Conservation (phyloP, 176 grass and related monocot genomes). For the Zea luxurians region DNA sequence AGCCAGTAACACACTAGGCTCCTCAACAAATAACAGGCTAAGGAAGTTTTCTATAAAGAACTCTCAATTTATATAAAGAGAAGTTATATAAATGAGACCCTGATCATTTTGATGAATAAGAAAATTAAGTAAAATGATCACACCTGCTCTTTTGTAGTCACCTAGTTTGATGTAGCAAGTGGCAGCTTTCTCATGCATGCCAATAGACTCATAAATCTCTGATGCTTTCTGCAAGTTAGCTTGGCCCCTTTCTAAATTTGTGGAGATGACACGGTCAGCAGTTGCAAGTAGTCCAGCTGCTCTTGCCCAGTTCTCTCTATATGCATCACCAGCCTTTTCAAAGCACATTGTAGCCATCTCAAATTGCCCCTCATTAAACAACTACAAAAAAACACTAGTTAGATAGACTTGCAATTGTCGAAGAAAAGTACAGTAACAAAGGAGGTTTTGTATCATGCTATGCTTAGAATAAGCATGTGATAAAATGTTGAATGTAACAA, state of each 20-base stretch:
- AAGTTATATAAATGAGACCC: not conserved
- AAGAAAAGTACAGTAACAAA: not conserved
- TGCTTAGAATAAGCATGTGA: not conserved
- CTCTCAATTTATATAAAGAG: not conserved
- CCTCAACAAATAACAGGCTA: not conserved
- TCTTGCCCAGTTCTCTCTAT: conserved; percentile 71
- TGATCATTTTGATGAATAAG: not conserved
- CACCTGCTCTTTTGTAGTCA: conserved; percentile 76
- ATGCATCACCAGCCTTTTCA: conserved; percentile 73
- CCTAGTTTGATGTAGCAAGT: conserved; percentile 71
- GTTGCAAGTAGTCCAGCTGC: conserved; percentile 70
- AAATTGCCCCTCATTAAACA: conserved; percentile 79
- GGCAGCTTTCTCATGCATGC: conserved; percentile 69
- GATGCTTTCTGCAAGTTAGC: conserved; percentile 60
- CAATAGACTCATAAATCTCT: conserved; percentile 74
- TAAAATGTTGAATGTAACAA: conserved; percentile 5
- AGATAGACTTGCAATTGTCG: not conserved
- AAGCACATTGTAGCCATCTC: conserved; percentile 91
- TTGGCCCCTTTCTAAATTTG: conserved; percentile 51
- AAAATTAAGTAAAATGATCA: conserved; percentile 3
- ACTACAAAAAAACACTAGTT: conserved; percentile 42
- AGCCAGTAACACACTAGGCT: not conserved
- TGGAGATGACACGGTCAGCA: conserved; percentile 54
- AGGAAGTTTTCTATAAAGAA: not conserved
- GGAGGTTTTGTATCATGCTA: not conserved